Evolutionary conservation across 192 early-diverging fungal species (phyloP).

Genomic region (Coemansia sp.): DNA sequence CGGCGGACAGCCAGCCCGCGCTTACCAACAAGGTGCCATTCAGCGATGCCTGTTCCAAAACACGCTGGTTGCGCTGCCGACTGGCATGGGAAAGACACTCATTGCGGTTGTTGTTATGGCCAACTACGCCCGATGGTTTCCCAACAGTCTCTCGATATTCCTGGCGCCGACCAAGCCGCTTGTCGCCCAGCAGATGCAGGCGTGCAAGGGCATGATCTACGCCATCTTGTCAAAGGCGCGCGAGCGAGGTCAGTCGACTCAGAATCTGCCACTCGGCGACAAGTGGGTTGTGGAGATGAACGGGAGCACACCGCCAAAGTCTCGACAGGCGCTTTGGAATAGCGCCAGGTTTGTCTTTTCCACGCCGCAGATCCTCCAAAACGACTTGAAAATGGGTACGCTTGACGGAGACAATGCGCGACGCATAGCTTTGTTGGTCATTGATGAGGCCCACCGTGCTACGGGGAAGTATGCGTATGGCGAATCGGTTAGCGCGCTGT

Average conservation of each 20-base stretch:
- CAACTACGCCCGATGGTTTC: slow-evolving; percentile 91
- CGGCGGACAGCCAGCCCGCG: slow-evolving; percentile 57
- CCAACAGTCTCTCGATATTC: slow-evolving; percentile 78
- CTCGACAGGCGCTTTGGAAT: slow-evolving; percentile 61
- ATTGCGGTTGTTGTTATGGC: slow-evolving; percentile 94
- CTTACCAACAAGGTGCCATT: slow-evolving; percentile 88
- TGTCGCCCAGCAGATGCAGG: slow-evolving; percentile 87
- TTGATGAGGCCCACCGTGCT: slow-evolving; percentile 91
- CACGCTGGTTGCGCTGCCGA: slow-evolving; percentile 81
- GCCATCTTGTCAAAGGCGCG: slow-evolving; percentile 69
- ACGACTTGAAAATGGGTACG: slow-evolving; percentile 69
- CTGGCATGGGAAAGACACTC: slow-evolving; percentile 91
- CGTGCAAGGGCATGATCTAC: slow-evolving; percentile 72
- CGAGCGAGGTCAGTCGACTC: slow-evolving; percentile 27
- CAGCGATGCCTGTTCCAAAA: slow-evolving; percentile 73
- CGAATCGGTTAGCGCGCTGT: slow-evolving; percentile 64
- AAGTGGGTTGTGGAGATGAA: slow-evolving; percentile 60
- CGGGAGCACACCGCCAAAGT: slow-evolving; percentile 57
- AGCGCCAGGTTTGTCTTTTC: slow-evolving; percentile 76
- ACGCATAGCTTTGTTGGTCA: slow-evolving; percentile 67
- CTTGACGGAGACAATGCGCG: slow-evolving; percentile 58
- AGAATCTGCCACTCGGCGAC: not conserved
- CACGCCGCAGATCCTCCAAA: slow-evolving; percentile 85
- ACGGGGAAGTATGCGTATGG: slow-evolving; percentile 82
- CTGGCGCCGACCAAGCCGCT: slow-evolving; percentile 92